phyloP scores from a whole-genome alignment of 208 protist genomes.

The Tritrichomonas foetus region DNA sequence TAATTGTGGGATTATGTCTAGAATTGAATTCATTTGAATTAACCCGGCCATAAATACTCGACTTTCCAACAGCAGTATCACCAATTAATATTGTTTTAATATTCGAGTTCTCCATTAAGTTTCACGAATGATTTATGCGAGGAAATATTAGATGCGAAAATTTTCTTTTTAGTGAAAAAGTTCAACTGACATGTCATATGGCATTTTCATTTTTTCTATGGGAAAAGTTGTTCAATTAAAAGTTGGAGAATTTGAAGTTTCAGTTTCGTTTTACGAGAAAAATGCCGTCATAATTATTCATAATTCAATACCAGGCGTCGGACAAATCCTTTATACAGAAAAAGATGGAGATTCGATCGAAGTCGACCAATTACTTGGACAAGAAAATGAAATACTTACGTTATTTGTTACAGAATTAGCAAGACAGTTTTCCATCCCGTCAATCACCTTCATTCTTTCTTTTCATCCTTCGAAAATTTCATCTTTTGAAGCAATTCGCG shows the following conservation, averaged over 20 bases:
- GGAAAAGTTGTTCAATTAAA: background rate
- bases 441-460: background rate
- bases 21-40: too few relatives aligned
- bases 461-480: background rate
- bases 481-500: background rate
- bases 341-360: background rate
- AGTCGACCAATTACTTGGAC: background rate
- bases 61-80: too few relatives aligned
- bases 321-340: constrained; percentile 6
- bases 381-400: background rate
- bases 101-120: too few relatives aligned
- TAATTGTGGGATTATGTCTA: too few relatives aligned
- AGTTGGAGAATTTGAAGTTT: constrained; percentile 19
- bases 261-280: background rate
- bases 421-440: background rate
- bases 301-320: constrained; percentile 2
- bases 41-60: too few relatives aligned
- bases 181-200: too few relatives aligned
- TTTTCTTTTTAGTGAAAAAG: too few relatives aligned
- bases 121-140: too few relatives aligned
- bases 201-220: too few relatives aligned
- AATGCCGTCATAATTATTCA: background rate
- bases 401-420: background rate
- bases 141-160: too few relatives aligned
- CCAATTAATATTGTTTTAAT: too few relatives aligned